phyloP scores from a whole-genome alignment of 805 yeast genomes.

The Saccharomycopsis selenospora region DNA sequence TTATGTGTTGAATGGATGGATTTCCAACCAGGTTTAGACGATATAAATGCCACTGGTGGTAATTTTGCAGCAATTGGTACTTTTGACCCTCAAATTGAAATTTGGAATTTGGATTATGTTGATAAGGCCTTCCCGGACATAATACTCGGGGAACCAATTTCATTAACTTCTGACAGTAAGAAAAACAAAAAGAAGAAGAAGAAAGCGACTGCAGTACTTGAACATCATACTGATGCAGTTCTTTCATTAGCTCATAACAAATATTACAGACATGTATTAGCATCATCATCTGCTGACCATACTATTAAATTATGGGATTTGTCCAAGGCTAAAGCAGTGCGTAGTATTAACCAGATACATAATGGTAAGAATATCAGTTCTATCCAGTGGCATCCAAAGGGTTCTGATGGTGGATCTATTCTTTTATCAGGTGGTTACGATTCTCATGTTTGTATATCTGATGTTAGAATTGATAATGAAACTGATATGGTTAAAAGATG shows the following conservation, averaged over 20 bases:
- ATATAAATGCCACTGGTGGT: constrained; percentile 38
- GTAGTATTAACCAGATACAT: constrained; percentile 68
- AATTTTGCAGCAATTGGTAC: constrained; percentile 96
- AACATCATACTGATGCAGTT: constrained; percentile 92
- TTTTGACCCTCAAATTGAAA: constrained; percentile 93
- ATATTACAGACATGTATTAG: constrained; percentile 74
- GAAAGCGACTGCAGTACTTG: constrained; percentile 45
- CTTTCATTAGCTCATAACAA: constrained; percentile 79
- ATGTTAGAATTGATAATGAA: constrained; percentile 69
- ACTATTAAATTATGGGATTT: constrained; percentile 96
- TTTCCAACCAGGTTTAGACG: constrained; percentile 50
- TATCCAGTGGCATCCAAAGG: constrained; percentile 74
- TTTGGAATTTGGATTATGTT: constrained; percentile 89
- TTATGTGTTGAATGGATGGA: constrained; percentile 94
- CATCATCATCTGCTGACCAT: constrained; percentile 91
- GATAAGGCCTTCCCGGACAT: constrained; percentile 94
- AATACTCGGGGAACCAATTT: constrained; percentile 73
- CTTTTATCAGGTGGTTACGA: constrained; percentile 93
- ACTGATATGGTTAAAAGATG: constrained; percentile 54
- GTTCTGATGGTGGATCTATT: constrained; percentile 34
- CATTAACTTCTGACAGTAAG: constrained; percentile 30
- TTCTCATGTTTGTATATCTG: constrained; percentile 70
- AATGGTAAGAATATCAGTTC: constrained; percentile 73
- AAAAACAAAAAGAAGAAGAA: constrained; percentile 40
- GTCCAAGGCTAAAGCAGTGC: constrained; percentile 54